These are phyloP conservation scores for Babjeviella inositovora DNA, from an alignment of 805 yeast genomes.

Conservation along the genomic window DNA sequence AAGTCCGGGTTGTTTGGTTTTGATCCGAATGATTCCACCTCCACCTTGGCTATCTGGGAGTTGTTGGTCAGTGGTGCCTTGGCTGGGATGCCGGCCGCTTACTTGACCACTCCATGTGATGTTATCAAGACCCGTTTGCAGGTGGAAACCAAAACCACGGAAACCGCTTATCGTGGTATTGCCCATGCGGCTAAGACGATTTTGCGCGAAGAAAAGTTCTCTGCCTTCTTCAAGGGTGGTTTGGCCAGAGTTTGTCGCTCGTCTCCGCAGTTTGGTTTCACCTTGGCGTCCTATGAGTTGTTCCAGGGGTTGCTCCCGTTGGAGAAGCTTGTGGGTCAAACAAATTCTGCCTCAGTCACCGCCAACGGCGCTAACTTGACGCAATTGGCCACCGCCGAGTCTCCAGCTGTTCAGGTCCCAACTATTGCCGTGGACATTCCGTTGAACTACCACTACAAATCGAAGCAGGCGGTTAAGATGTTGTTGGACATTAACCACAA, in stretches of 20 bases:
- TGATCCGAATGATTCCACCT: constrained; percentile 53
- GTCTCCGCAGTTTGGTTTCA: constrained; percentile 95
- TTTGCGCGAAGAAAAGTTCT: constrained; percentile 64
- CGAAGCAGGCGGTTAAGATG: constrained; percentile 43
- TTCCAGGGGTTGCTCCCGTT: constrained; percentile 70
- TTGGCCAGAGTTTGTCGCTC: constrained; percentile 89
- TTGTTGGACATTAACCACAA: constrained; percentile 49
- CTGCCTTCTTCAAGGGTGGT: constrained; percentile 92
- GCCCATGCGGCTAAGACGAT: constrained; percentile 64
- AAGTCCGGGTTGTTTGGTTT: constrained; percentile 70
- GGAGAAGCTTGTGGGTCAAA: constrained; percentile 12
- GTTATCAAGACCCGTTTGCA: constrained; percentile 92
- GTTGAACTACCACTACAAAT: constrained; percentile 29
- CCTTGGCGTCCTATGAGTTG: constrained; percentile 92
- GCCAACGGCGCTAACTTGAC: constrained; percentile 24
- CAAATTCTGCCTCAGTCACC: too few relatives aligned
- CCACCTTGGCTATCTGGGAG: constrained; percentile 68
- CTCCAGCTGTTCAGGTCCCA: constrained; percentile 26
- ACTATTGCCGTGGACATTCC: too few relatives aligned
- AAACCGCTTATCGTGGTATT: constrained; percentile 63
- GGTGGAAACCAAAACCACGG: constrained; percentile 60
- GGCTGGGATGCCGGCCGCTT: constrained; percentile 98
- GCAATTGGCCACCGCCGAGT: constrained; percentile 22
- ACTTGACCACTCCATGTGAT: constrained; percentile 91
- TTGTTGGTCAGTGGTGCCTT: constrained; percentile 77